Percentiles rank a stretch among this genome's conserved stretches.
Evolutionary conservation across 2,329 filamentous ascomycete genomes (phyloP).

Genomic region (Neocatenulostroma microsporum): DNA sequence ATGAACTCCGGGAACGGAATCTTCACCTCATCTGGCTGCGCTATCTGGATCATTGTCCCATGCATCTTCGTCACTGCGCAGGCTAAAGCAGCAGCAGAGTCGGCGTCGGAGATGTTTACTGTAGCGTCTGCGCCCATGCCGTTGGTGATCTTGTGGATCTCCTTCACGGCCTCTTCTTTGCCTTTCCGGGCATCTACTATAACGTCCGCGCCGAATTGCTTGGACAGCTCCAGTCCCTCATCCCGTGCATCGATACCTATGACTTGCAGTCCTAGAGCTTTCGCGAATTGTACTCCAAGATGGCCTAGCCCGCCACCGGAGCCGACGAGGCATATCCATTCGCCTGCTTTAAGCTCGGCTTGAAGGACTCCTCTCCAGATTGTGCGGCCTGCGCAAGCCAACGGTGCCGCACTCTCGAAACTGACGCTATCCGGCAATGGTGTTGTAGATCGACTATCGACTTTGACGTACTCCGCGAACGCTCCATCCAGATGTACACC

Average conservation of each 20-base stretch:
- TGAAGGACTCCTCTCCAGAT: slow-evolving; percentile 42
- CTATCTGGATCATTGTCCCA: slow-evolving; percentile 51
- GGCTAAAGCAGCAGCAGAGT: slow-evolving; percentile 42
- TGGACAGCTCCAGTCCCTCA: slow-evolving; percentile 44
- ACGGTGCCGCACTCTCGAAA: slow-evolving; percentile 47
- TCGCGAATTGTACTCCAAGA: slow-evolving; percentile 42
- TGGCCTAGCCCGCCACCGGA: slow-evolving; percentile 42
- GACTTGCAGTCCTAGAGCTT: slow-evolving; percentile 44
- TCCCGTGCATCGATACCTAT: slow-evolving; percentile 50
- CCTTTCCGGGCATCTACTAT: slow-evolving; percentile 47
- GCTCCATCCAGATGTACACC: slow-evolving; percentile 48
- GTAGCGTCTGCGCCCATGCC: slow-evolving; percentile 46
- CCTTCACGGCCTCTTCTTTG: slow-evolving; percentile 41
- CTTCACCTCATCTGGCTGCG: slow-evolving; percentile 39
- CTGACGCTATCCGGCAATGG: slow-evolving; percentile 43
- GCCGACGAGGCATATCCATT: slow-evolving; percentile 34
- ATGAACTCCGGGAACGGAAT: slow-evolving; percentile 44
- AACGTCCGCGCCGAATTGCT: slow-evolving; percentile 43
- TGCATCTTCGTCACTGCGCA: slow-evolving; percentile 54
- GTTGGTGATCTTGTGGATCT: slow-evolving; percentile 42
- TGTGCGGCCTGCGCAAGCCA: slow-evolving; percentile 51
- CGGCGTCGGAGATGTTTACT: slow-evolving; percentile 48
- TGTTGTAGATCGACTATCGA: slow-evolving; percentile 42
- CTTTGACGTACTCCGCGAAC: slow-evolving; percentile 50
- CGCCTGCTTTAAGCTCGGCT: slow-evolving; percentile 32